A percentile compares a stretch with the other conserved stretches of the same genome.
phyloP scores from a whole-genome alignment of 2,329 filamentous ascomycete species.

The Monosporascus sp. region DNA sequence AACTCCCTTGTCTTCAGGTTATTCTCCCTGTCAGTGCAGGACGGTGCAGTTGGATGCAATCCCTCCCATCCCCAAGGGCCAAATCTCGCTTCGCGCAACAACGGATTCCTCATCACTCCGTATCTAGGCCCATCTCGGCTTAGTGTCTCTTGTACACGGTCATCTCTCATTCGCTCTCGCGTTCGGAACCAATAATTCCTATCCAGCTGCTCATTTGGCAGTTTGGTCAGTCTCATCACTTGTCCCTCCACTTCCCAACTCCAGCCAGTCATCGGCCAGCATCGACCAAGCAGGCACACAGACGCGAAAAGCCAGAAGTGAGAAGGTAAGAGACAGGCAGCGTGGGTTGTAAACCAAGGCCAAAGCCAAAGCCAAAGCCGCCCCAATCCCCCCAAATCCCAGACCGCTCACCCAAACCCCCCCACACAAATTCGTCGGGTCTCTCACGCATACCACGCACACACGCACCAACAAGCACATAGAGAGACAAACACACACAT shows the following conservation, averaged over 20 bases:
- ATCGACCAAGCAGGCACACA: not conserved
- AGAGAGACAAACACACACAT: conserved; percentile 8
- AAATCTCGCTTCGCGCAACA: not conserved
- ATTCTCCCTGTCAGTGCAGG: not conserved
- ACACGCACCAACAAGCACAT: not conserved
- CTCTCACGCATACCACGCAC: not conserved
- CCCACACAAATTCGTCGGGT: not conserved
- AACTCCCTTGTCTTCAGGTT: not conserved
- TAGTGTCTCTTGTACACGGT: not conserved
- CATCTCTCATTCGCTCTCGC: not conserved
- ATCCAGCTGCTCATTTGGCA: not conserved
- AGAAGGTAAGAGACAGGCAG: not conserved
- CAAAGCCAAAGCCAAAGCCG: not conserved
- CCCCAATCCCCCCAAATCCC: not conserved
- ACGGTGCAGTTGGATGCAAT: not conserved
- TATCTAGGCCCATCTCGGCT: not conserved
- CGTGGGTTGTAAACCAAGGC: not conserved
- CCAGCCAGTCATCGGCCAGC: not conserved
- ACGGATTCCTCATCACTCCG: not conserved
- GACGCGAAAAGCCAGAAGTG: not conserved
- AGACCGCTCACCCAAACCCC: not conserved
- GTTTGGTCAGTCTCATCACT: not conserved
- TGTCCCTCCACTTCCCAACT: not conserved
- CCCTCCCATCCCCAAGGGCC: not conserved
- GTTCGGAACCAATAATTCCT: not conserved